Percentiles rank a stretch among this genome's conserved stretches.
phyloP scores from a whole-genome alignment of 441 rosid genomes.

The Euphorbia corollata region DNA sequence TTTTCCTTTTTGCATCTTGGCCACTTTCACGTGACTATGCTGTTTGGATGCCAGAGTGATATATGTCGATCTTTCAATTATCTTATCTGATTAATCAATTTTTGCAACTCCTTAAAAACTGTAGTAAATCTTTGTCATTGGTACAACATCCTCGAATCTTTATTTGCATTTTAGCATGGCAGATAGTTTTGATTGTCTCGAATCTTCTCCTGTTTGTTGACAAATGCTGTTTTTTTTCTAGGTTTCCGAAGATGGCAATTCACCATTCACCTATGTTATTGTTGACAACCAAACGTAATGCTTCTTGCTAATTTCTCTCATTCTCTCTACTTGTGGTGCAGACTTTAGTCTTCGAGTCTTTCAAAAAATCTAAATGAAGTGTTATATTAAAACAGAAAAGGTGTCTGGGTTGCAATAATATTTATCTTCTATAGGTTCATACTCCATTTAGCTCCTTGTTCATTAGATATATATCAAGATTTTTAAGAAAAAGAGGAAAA shows the following conservation, averaged over 20 bases:
- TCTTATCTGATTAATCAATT: not conserved
- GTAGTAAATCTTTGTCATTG: not conserved
- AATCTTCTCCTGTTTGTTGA: slow-evolving; percentile 9
- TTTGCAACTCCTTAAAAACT: not conserved
- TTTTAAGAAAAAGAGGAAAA: not conserved
- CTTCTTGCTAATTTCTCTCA: slow-evolving; percentile 14
- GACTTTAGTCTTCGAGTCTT: not conserved
- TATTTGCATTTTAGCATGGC: slow-evolving; percentile 11
- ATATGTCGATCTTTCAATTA: not conserved
- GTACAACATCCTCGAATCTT: not conserved
- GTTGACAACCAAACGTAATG: slow-evolving; percentile 73
- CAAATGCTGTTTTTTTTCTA: slow-evolving; percentile 23
- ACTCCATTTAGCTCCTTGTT: too few relatives aligned
- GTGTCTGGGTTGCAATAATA: too few relatives aligned
- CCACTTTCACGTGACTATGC: not conserved
- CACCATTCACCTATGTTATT: slow-evolving; percentile 73
- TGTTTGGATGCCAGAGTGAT: not conserved
- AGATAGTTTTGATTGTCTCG: not conserved
- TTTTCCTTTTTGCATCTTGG: not conserved
- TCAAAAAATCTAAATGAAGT: not conserved
- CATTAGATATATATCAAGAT: not conserved
- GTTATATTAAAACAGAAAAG: not conserved
- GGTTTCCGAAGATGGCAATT: slow-evolving; percentile 73
- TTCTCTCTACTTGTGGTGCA: not conserved
- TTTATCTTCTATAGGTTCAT: too few relatives aligned